Evolutionary conservation across 495 filamentous ascomycete species (phyloP).

Genomic region (Amphirosellinia nigrospora): DNA sequence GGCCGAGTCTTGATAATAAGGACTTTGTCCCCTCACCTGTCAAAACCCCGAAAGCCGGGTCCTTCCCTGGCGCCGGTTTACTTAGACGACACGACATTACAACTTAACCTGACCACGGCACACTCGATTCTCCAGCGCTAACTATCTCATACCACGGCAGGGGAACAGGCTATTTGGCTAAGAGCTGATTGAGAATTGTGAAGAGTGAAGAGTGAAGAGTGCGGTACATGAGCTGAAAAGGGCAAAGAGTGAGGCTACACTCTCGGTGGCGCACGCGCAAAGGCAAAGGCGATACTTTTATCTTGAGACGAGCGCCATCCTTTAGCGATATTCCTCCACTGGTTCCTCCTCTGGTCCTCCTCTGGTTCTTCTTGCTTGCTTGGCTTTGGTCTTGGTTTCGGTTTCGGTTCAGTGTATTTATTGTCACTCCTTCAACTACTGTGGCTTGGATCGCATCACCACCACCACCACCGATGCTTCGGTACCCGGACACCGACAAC

Average conservation of each 20-base stretch:
- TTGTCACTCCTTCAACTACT: background rate
- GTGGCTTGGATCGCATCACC: slow-evolving; percentile 3
- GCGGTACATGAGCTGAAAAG: too few species aligned
- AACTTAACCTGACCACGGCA: background rate
- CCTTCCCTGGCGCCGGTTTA: slow-evolving; percentile 26
- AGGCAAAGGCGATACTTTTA: background rate
- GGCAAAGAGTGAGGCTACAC: background rate
- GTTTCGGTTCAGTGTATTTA: background rate
- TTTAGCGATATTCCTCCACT: background rate
- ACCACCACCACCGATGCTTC: slow-evolving; percentile 3
- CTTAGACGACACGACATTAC: background rate
- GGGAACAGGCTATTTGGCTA: slow-evolving; percentile 10
- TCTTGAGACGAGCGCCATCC: slow-evolving; percentile 5
- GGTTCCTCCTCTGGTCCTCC: too few species aligned
- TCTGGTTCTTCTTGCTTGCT: background rate
- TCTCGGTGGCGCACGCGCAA: slow-evolving; percentile 8
- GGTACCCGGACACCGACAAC: slow-evolving; percentile 7
- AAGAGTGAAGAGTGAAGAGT: background rate
- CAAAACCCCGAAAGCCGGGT: slow-evolving; percentile 28
- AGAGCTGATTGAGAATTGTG: background rate
- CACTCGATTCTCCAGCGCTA: slow-evolving; percentile 7
- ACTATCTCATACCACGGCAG: background rate
- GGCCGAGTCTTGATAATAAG: slow-evolving; percentile 21
- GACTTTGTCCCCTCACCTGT: slow-evolving; percentile 27
- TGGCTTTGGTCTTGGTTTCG: background rate